These are phyloP conservation scores for Kluyveromyces marxianus DNA, from an alignment of 1,139 yeast species.

Conservation along the genomic window DNA sequence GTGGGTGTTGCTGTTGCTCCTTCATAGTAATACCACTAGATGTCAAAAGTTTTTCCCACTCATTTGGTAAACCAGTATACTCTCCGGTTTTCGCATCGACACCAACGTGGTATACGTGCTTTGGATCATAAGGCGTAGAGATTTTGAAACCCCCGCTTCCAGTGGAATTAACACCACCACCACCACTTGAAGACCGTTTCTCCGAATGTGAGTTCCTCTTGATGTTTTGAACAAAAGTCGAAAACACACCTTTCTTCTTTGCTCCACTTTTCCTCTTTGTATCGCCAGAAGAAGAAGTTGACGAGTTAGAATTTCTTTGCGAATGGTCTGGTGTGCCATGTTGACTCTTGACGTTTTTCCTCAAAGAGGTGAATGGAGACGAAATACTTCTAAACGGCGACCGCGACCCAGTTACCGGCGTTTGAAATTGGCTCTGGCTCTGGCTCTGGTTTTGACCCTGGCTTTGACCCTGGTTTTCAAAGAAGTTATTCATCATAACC, in stretches of 20 bases:
- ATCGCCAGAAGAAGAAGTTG: conserved; percentile 10
- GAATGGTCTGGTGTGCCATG: conserved; percentile 8
- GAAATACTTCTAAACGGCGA: conserved; percentile 8
- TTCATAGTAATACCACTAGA: conserved; percentile 80
- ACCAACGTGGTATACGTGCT: conserved; percentile 91
- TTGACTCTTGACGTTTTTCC: conserved; percentile 5
- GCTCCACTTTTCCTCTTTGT: conserved; percentile 27
- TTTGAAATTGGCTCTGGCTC: not conserved
- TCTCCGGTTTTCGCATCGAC: conserved; percentile 76
- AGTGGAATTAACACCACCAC: conserved; percentile 6
- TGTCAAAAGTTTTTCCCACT: conserved; percentile 78
- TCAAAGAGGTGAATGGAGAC: conserved; percentile 8
- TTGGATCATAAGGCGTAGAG: conserved; percentile 83
- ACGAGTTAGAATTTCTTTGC: conserved; percentile 5
- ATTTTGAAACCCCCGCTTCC: conserved; percentile 47
- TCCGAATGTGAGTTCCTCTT: conserved; percentile 27
- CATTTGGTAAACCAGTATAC: conserved; percentile 84
- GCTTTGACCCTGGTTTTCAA: not conserved
- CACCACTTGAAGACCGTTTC: conserved; percentile 21
- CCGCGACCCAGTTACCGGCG: conserved; percentile 2
- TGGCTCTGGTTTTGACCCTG: too few species aligned
- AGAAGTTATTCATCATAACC: conserved; percentile 1
- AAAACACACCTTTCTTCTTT: conserved; percentile 43
- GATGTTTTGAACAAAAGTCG: conserved; percentile 43
- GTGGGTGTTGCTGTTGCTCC: conserved; percentile 87